Evolutionary conservation across 345 rosid genomes (phyloP), one percentile per base, ranked within the genome.

Genomic region (Limnanthes douglasii): DNA sequence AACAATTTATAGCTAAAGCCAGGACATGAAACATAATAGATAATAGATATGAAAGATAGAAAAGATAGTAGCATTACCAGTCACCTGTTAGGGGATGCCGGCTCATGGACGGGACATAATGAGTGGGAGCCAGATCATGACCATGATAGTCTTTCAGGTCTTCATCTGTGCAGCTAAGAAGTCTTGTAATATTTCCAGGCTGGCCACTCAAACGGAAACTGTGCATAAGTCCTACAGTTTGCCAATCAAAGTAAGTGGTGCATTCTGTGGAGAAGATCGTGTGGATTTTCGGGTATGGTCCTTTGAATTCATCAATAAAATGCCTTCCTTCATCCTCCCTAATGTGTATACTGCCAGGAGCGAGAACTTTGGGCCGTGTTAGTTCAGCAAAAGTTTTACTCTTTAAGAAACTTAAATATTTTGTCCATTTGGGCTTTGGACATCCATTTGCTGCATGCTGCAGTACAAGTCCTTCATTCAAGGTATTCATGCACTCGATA

Each of bases 81-180:
- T 90, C 96, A 22, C 86, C 96, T 11, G 94, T 90, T 28, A 78
- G 68, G 31, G 96, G 98, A 68, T 90, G 98, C 19, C 60, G 75
- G 60, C 93, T 90, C 98, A 90, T 90, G 4, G 96, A 84, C 62
- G 98, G 98, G 41, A 90, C 98, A 46, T 84, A 67, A 48, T 90
- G 98, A 6, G 98, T 90, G 15, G 96, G 86, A 43, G 98, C 98
- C 55, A 90, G 60, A 66, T 85, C 83, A 44, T 60, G 96, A 27
- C 98, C 98, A 58, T 45, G 52, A 47, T 90, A 90, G 28, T 52
- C 52, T 68, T 78, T 60, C 27, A 69, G 64, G 45, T 80, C 83
- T 68, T 85, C 76, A 31, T 90, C 94, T 15, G 82, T 75, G 56
- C 96, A 90, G 53, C 98, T 90, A 53, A 90, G 98, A 56, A 90